These are phyloP conservation scores for Pseudognaphalium luteoalbum DNA, from an alignment of 129 eudicot species.

Conservation along the genomic window DNA sequence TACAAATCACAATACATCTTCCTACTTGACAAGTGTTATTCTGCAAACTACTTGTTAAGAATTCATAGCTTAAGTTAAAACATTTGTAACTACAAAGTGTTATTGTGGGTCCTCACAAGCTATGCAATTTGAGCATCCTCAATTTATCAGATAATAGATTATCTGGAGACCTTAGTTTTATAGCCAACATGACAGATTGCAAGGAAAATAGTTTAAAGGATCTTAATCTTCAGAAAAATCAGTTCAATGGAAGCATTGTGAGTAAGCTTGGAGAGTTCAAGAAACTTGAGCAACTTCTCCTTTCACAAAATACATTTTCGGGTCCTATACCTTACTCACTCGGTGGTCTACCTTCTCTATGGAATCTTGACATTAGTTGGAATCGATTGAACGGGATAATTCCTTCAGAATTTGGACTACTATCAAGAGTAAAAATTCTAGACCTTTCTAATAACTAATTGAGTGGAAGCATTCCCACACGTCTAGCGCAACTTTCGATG, in stretches of 20 bases:
- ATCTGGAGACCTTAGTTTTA: background rate
- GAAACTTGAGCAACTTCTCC: background rate
- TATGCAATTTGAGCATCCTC: background rate
- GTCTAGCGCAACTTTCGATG: background rate
- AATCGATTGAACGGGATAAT: background rate
- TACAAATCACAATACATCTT: too few relatives aligned
- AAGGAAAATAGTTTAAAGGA: background rate
- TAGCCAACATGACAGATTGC: background rate
- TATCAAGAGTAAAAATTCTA: background rate
- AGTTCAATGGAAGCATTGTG: background rate
- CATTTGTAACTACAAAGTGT: too few relatives aligned
- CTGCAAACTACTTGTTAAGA: too few relatives aligned
- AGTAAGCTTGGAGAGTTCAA: background rate
- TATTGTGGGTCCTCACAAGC: too few relatives aligned
- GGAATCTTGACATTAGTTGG: background rate
- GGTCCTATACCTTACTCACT: background rate
- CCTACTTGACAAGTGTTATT: too few relatives aligned
- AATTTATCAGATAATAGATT: background rate
- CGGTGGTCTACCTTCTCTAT: background rate
- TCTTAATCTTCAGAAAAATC: background rate
- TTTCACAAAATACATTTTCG: background rate
- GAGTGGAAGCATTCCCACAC: background rate
- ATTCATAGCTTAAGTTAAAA: too few relatives aligned
- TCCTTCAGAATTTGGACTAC: background rate
- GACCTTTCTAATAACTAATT: background rate